These are phyloP conservation scores for Coemansia sp. DNA, from an alignment of 192 early-diverging fungal species.

Conservation along the genomic window DNA sequence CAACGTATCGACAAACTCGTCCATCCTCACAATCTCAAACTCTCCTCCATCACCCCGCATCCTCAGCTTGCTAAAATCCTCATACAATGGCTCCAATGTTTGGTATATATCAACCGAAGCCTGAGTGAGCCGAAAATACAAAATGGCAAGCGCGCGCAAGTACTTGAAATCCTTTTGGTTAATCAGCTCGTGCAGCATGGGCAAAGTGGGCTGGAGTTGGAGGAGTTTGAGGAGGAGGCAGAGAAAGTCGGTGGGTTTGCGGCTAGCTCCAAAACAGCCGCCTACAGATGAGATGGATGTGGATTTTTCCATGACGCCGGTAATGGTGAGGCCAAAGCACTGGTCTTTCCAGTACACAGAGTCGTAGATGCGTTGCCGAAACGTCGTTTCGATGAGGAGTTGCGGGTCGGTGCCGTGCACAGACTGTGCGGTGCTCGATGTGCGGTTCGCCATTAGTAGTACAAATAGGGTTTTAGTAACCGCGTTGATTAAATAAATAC, in stretches of 20 bases:
- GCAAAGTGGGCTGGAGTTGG: conserved; percentile 87
- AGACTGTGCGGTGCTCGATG: conserved; percentile 63
- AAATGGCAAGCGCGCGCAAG: conserved; percentile 82
- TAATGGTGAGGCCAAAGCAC: conserved; percentile 92
- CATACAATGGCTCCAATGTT: conserved; percentile 80
- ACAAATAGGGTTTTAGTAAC: background rate
- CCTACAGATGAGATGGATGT: conserved; percentile 71
- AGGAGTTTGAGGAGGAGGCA: conserved; percentile 87
- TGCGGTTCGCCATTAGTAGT: conserved; percentile 67
- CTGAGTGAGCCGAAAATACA: conserved; percentile 83
- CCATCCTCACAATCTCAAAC: conserved; percentile 69
- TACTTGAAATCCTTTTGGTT: conserved; percentile 86
- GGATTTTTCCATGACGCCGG: conserved; percentile 84
- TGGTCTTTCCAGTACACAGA: conserved; percentile 96
- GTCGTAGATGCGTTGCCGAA: conserved; percentile 86
- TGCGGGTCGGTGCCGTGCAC: conserved; percentile 93
- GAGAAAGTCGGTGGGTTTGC: conserved; percentile 88
- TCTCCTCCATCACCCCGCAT: conserved; percentile 33
- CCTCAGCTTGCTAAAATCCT: conserved; percentile 85
- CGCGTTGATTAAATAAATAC: too few relatives aligned
- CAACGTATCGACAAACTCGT: conserved; percentile 88
- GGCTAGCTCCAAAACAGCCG: conserved; percentile 75
- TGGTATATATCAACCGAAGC: conserved; percentile 79
- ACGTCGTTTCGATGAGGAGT: conserved; percentile 92
- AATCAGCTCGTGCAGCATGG: conserved; percentile 83